A percentile compares a stretch with the other conserved stretches of the same genome.
Evolutionary conservation across 2,329 filamentous ascomycete genomes (phyloP).

Genomic region (Hypoxylon sp.): DNA sequence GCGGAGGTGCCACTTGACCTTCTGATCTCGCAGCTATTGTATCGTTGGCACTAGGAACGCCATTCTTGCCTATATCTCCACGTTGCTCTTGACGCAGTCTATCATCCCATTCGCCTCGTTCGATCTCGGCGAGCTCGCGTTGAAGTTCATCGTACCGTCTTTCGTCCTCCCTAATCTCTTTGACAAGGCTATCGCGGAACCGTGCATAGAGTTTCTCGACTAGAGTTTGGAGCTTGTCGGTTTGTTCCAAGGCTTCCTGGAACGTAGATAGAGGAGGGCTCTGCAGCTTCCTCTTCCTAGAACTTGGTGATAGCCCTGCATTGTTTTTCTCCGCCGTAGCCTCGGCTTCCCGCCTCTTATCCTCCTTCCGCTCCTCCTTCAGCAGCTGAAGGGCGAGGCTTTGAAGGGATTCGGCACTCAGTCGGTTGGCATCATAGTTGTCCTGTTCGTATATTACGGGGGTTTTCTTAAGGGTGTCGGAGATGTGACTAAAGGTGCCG

Average conservation of each 20-base stretch:
- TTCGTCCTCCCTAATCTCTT: constrained; percentile 82
- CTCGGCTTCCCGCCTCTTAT: constrained; percentile 70
- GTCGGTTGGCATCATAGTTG: constrained; percentile 79
- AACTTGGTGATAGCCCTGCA: constrained; percentile 67
- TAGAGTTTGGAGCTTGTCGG: constrained; percentile 77
- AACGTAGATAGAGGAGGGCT: constrained; percentile 75
- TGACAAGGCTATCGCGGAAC: constrained; percentile 79
- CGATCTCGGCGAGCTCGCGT: constrained; percentile 77
- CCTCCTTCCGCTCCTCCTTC: constrained; percentile 81
- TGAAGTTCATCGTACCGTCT: constrained; percentile 73
- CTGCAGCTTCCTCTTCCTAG: constrained; percentile 82
- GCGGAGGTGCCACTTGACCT: constrained; percentile 43
- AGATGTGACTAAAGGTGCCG: constrained; percentile 78
- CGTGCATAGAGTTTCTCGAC: constrained; percentile 81
- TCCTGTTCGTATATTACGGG: constrained; percentile 78
- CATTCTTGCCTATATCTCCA: constrained; percentile 37
- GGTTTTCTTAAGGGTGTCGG: constrained; percentile 81
- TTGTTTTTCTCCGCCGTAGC: constrained; percentile 57
- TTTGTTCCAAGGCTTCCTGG: constrained; percentile 75
- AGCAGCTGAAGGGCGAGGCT: constrained; percentile 83
- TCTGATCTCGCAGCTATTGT: constrained; percentile 41
- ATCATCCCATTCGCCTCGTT: constrained; percentile 64
- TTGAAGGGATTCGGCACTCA: constrained; percentile 84
- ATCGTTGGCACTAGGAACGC: constrained; percentile 35
- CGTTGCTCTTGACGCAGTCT: constrained; percentile 44